Evolutionary conservation across 345 rosid genomes (phyloP).

Genomic region (Pistacia vera): DNA sequence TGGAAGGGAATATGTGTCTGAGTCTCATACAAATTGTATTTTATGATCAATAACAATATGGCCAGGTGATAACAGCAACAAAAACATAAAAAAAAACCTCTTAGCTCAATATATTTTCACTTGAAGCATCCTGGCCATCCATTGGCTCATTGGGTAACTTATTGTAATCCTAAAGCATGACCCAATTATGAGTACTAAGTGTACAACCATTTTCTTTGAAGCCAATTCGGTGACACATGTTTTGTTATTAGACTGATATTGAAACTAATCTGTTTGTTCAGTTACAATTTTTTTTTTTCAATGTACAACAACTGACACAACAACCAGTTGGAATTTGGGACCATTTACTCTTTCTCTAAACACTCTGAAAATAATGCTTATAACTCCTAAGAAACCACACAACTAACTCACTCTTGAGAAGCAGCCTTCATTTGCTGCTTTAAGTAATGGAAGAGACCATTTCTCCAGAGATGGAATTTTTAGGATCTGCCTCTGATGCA

Average conservation of each 20-base stretch:
- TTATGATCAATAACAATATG: constrained; percentile 19
- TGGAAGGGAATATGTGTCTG: background rate
- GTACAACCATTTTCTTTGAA: background rate
- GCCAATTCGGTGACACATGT: background rate
- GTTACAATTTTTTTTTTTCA: background rate
- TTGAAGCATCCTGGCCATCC: background rate
- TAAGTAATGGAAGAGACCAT: constrained; percentile 17
- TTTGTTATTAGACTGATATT: background rate
- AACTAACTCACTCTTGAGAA: constrained; percentile 16
- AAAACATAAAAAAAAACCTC: background rate
- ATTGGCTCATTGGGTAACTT: background rate
- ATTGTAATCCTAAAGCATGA: background rate
- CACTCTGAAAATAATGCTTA: background rate
- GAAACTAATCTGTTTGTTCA: background rate
- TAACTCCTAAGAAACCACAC: constrained; percentile 18
- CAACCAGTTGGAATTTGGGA: constrained; percentile 22
- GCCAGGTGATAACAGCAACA: background rate
- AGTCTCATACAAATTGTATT: constrained; percentile 22
- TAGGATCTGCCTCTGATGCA: constrained; percentile 25
- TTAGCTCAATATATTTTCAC: too few relatives aligned
- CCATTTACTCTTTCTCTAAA: background rate
- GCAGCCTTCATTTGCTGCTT: constrained; percentile 28
- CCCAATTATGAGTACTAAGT: background rate
- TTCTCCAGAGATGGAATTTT: constrained; percentile 34
- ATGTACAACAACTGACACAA: background rate